Conservation (phyloP, 371 early-diverging fungal species). For the Choanephora cucurbitarum region DNA sequence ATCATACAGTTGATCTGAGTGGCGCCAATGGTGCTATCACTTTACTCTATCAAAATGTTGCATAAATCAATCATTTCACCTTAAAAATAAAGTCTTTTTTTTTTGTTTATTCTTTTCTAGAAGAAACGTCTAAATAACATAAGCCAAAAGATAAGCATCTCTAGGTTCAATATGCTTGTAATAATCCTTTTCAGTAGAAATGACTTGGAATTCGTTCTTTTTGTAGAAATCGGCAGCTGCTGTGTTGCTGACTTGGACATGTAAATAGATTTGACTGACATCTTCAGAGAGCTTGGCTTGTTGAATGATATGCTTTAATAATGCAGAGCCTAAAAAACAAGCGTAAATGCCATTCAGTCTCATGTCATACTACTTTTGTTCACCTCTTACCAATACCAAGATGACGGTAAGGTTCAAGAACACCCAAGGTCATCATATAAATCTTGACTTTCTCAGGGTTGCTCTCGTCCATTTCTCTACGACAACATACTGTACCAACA, state of each 20-base stretch:
- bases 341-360: too few relatives aligned
- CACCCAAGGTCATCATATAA: constrained; percentile 96
- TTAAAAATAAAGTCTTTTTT: constrained; percentile 2
- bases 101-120: background rate
- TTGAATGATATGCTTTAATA: constrained; percentile 66
- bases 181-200: constrained; percentile 75
- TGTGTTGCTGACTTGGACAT: constrained; percentile 89
- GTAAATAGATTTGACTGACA: constrained; percentile 72
- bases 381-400: constrained; percentile 83
- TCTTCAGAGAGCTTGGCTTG: constrained; percentile 46
- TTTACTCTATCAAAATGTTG: background rate
- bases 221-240: constrained; percentile 89
- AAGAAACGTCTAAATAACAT: constrained; percentile 24
- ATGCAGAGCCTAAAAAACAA: constrained; percentile 49
- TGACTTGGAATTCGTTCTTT: constrained; percentile 76
- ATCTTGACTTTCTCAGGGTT: constrained; percentile 38
- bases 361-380: too few relatives aligned
- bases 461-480: constrained; percentile 57
- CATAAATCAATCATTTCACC: too few relatives aligned
- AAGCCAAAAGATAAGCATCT: constrained; percentile 77
- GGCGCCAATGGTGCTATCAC: background rate
- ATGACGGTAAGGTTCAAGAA: constrained; percentile 83
- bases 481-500: constrained; percentile 91
- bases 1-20: background rate
- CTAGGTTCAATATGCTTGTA: constrained; percentile 85